Evolutionary conservation across 306 rosid species (phyloP), one percentile per base, ranked within the genome.

Genomic region (Cicer pinnatifidum): DNA sequence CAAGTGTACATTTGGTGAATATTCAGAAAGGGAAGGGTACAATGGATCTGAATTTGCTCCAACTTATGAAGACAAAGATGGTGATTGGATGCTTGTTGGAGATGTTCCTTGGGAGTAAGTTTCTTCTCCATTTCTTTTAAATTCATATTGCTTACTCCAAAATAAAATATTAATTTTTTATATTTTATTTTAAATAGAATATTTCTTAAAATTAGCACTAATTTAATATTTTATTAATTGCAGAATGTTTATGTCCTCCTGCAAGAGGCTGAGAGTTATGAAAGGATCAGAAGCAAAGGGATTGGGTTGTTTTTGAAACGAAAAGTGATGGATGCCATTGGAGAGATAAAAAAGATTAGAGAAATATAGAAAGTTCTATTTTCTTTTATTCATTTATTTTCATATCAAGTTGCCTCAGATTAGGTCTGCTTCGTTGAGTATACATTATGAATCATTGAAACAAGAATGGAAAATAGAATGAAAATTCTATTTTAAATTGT

Each of bases 81-180:
- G 96, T 53, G 98, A 92, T 39, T 92, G 98, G 96, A 92, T 90
- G 98, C 83, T 92, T 9, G 92, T 88, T 67, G 98, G 98, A 84
- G 98, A 92, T 73, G 98, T 92, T 79, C 96, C 98, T 57, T 88
- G 96, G 96, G 57, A 86, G 92, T 87, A 84, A 81, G 97, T 85
- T 63, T 16, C 17, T 69, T 37, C 16, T 16, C 12, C 46, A n/a
- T 11, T 61, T 13, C 1, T 60, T 7, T 39, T 7, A 3, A 7
- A 46, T 54, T 19, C 7, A 17, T 17, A 7, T 7, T 54, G 2
- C 2, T 2, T 20, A 1, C 2, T 20, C 3, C 28, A 20, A 2
- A 20, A 20, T 20, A 20, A 20, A 20, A 20, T 20, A 20, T 20
- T 0, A 20, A 20, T 20, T 12, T 0, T 7, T 1, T 61, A 0